Evolutionary conservation across 164 flowering plant species (phyloP).

Genomic region (Piper betle): DNA sequence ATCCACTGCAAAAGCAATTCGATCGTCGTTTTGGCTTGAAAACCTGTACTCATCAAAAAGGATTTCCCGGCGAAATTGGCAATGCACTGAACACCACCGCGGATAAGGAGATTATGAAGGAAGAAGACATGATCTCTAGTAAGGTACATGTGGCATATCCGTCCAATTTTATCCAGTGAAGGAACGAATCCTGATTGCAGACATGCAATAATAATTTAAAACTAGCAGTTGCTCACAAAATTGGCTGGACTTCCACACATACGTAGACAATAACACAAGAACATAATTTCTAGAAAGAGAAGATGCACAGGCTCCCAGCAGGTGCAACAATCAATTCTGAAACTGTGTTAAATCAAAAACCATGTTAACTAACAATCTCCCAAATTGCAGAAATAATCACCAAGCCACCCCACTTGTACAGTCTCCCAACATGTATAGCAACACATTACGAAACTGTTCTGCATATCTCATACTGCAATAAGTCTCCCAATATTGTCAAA

Average conservation of each 20-base stretch:
- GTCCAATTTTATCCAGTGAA: constrained; percentile 76
- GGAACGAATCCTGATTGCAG: constrained; percentile 42
- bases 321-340: no score
- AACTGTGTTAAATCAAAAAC: no score
- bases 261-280: not conserved
- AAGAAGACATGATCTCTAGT: constrained; percentile 63
- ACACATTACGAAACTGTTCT: no score
- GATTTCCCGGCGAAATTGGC: constrained; percentile 69
- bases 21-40: constrained; percentile 79
- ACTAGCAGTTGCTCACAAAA: not conserved
- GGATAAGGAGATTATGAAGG: constrained; percentile 81
- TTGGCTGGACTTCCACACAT: no score
- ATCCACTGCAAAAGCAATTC: constrained; percentile 74
- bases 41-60: constrained; percentile 79
- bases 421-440: no score
- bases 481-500: no score
- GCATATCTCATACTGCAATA: no score
- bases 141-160: constrained; percentile 61
- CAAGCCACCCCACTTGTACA: no score
- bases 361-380: no score
- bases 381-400: no score
- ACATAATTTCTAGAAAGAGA: no score
- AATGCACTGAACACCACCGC: constrained; percentile 66
- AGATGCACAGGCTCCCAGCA: no score
- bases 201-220: not conserved